These are phyloP conservation scores for Penicillium thymicola DNA, from an alignment of 2,329 filamentous ascomycete genomes.

Conservation along the genomic window DNA sequence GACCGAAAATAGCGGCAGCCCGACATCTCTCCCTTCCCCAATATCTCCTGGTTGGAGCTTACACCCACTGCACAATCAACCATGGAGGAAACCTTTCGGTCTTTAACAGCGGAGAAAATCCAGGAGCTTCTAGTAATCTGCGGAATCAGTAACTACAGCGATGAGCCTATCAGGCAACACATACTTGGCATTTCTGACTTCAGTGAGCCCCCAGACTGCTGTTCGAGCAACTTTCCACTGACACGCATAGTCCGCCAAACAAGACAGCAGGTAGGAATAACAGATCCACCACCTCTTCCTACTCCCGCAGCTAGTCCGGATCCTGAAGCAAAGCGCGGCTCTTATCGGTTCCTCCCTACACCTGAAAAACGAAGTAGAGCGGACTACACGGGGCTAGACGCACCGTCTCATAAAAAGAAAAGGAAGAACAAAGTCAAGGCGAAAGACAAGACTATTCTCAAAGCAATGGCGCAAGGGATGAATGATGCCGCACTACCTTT, in stretches of 20 bases:
- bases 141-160: not conserved
- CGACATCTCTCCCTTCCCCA: not conserved
- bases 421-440: not conserved
- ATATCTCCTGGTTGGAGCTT: not conserved
- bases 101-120: conserved; percentile 3
- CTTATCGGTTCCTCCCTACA: conserved; percentile 7
- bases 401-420: not conserved
- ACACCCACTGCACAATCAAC: not conserved
- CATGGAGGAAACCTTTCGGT: conserved; percentile 6
- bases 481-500: not conserved
- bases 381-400: conserved; percentile 3
- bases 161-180: conserved; percentile 5
- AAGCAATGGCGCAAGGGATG: not conserved
- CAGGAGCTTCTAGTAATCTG: conserved; percentile 1
- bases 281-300: conserved; percentile 3
- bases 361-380: not conserved
- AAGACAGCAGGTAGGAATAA: conserved; percentile 7
- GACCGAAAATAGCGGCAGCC: conserved; percentile 2
- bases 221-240: not conserved
- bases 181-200: conserved; percentile 7
- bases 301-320: conserved; percentile 7
- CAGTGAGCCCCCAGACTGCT: not conserved
- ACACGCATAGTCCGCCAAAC: conserved; percentile 1
- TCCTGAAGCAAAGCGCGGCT: conserved; percentile 3
- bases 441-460: not conserved